Evolutionary conservation across 2,329 filamentous ascomycete species (phyloP).

Genomic region (Microdochium trichocladiopsis): DNA sequence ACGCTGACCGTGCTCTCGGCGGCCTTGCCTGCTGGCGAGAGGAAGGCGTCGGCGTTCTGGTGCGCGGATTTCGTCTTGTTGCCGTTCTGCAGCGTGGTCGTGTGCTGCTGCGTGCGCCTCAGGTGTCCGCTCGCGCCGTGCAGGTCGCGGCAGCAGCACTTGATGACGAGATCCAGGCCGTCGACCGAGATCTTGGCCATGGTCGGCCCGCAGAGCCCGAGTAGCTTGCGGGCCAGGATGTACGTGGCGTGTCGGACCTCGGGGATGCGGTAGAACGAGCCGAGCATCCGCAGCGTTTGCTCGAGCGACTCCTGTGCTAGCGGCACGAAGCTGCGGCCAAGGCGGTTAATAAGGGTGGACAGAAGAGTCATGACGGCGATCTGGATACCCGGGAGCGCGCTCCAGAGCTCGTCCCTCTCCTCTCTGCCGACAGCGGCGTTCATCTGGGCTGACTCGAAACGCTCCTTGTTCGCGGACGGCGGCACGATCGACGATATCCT

Average conservation of each 20-base stretch:
- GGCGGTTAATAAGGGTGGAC: constrained; percentile 45
- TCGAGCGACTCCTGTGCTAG: constrained; percentile 61
- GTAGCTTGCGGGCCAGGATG: constrained; percentile 44
- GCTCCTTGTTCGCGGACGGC: constrained; percentile 37
- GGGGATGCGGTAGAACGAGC: constrained; percentile 42
- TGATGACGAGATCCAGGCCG: constrained; percentile 55
- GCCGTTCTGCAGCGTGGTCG: constrained; percentile 24
- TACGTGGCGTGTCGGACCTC: constrained; percentile 57
- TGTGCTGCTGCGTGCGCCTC: constrained; percentile 27
- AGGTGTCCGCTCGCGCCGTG: constrained; percentile 46
- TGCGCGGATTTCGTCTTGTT: constrained; percentile 33
- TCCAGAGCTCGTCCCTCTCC: constrained; percentile 75
- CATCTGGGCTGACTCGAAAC: constrained; percentile 46
- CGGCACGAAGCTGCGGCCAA: constrained; percentile 50
- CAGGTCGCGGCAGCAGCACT: constrained; percentile 68
- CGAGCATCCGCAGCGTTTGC: constrained; percentile 65
- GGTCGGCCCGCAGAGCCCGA: constrained; percentile 57
- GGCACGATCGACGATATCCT: constrained; percentile 62
- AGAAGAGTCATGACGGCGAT: constrained; percentile 60
- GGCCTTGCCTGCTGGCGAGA: constrained; percentile 32
- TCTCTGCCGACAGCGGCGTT: constrained; percentile 71
- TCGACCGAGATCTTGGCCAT: constrained; percentile 60
- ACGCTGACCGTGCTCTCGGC: constrained; percentile 20
- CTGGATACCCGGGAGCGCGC: constrained; percentile 67
- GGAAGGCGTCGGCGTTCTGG: constrained; percentile 67